Evolutionary conservation across 2,329 filamentous ascomycete species (phyloP), one percentile per base, ranked within the genome.

Genomic region (Epichloe sp.): DNA sequence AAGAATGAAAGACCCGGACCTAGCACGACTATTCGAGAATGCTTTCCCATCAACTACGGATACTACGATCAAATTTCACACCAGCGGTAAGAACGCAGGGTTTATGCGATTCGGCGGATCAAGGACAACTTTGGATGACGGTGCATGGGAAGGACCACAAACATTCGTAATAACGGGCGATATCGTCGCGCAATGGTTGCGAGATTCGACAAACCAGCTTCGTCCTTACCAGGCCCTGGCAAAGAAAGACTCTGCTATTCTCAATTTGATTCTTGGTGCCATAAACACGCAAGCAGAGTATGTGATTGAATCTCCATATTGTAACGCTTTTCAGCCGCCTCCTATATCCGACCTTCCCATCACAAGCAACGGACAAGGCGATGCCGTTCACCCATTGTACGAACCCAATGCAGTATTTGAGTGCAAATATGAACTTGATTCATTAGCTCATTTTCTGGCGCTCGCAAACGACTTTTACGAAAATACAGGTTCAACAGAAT

Each of bases 351-450:
- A 84, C 15, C 74, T 97, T 1, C 69, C 75, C 3, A 73, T 84
- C 5, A 83, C 82, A 15, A 77, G 79, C 59, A 95, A 91, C 61
- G 87, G 87, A 3, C 87, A 95, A 64, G 78, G 84, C 19, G 93
- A 98, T 62, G 68, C 65, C 8, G 93, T 98, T 0, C 88, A 95
- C 60, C 93, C 93, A 0, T 74, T 76, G 0, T 97, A 95, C 63
- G 89, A 97, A 62, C 85, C 85, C 0, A 79, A 76, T 0, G 79
- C 83, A 47, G 93, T 98, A 3, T 98, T 96, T 57, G 93, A 98
- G 68, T 98, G 93, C 79, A 98, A 98, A 69, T 98, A 97, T 68
- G 93, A 98, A 71, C 81, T 98, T 21, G 93, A 98, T 69, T 96
- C 90, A 8, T 75, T 98, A 0, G 93, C 90, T 0, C 85, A 94